Base-by-base conservation (phyloP, 73 alveolate genomes). In the Paramecium biaurelia region DNA sequence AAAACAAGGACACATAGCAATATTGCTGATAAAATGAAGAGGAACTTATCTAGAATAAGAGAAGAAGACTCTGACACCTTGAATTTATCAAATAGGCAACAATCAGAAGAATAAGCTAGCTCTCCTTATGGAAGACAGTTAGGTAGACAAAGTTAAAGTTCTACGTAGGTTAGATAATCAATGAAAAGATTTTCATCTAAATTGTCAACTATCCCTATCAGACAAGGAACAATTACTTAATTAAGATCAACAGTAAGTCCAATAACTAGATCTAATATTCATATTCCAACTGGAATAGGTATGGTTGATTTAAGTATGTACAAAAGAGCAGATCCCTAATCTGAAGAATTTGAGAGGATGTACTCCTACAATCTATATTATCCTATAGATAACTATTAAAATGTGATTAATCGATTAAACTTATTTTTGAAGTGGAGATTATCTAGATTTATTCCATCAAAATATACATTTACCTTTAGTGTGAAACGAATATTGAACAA, bases 31-130 rank as follows among this genome's bases (percentile, higher is more conserved):
- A 30, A 70, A 34, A 30, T 23, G n/a, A 42, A 76, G 32, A 38
- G 21, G 23, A 76, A 45, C 6, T 32, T 76, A 38, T 76, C 89
- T 7, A 35, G 47, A 42, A 45, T 76, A 20, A 76, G 89, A 42
- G 89, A 76, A 45, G 89, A 76, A 76, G 89, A 76, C 41, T 38
- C 72, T n/a, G 89, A 45, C 26, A 76, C 89, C 7, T 42, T 76
- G 24, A 45, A 76, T 32, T 42, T 76, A 23, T 76, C 89, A 10
- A 76, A 76, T 76, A 28, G 42, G 5, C 10, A 45, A 42, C 34
- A 28, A n/a, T 76, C 67, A 8, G 89, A 76, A 2, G 89, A 76
- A 34, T 21, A 76, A 34, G 63, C 58, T 32, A 37, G 53, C 30
- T 34, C 86, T 11, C 53, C 86, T 6, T 34, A 32, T 70, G 24